phyloP scores from a whole-genome alignment of 108 stramenopile species.

The Fragilaria radians region DNA sequence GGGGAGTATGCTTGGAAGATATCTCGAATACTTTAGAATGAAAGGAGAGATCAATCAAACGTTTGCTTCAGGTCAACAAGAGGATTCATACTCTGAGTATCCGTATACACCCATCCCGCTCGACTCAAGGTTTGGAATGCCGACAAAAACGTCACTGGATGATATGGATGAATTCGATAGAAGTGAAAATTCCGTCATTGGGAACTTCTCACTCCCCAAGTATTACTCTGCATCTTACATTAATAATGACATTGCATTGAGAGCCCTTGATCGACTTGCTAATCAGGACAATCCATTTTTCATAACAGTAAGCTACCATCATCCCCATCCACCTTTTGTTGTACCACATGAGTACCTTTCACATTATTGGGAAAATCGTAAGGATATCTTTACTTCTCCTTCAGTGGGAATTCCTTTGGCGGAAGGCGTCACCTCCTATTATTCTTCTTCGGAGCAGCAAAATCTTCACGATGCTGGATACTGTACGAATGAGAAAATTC shows the following conservation, averaged over 20 bases:
- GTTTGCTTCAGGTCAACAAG: slow-evolving; percentile 6
- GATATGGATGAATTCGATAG: not conserved
- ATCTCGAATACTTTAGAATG: slow-evolving; percentile 4
- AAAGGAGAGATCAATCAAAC: not conserved
- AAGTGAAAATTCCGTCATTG: slow-evolving; percentile 1
- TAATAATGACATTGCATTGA: not conserved
- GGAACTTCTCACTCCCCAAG: not conserved
- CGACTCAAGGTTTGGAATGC: slow-evolving; percentile 7
- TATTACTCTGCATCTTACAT: slow-evolving; percentile 1
- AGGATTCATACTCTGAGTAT: slow-evolving; percentile 4
- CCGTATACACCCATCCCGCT: slow-evolving; percentile 14
- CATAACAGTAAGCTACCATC: slow-evolving; percentile 14
- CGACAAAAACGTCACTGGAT: slow-evolving; percentile 2
- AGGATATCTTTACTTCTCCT: slow-evolving; percentile 7
- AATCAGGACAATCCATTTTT: slow-evolving; percentile 10
- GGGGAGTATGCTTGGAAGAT: not conserved
- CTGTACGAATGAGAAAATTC: not conserved
- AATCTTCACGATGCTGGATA: not conserved
- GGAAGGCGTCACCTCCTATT: slow-evolving; percentile 4
- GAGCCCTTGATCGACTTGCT: slow-evolving; percentile 18
- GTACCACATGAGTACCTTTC: not conserved
- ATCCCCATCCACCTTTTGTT: slow-evolving; percentile 23
- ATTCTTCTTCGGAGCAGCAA: not conserved
- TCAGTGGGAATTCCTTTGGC: slow-evolving; percentile 1
- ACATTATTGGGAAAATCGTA: slow-evolving; percentile 3